Conservation (phyloP, 2,329 filamentous ascomycete species). For the Aspergillus fumigatiaffinis region DNA sequence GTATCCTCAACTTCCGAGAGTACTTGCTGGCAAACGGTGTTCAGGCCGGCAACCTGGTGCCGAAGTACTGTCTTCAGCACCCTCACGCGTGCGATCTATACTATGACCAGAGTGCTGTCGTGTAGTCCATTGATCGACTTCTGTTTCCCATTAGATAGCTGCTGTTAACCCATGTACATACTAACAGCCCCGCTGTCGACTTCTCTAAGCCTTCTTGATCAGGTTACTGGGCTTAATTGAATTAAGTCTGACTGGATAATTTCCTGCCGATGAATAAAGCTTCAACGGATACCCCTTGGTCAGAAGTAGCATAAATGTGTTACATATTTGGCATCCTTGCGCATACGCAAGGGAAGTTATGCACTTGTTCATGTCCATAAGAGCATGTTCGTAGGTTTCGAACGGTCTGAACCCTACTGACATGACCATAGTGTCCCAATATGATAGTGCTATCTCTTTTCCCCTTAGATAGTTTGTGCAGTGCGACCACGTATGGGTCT, state of each 20-base stretch:
- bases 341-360: background rate
- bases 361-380: too few relatives aligned
- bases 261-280: background rate
- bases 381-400: background rate
- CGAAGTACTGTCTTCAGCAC: conserved; percentile 57
- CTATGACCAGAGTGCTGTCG: conserved; percentile 46
- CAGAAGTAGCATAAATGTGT: background rate
- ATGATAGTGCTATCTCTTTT: background rate
- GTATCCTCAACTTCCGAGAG: conserved; percentile 58
- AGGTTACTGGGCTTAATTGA: background rate
- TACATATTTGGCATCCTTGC: background rate
- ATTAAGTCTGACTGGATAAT: background rate
- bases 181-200: background rate
- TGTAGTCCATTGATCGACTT: conserved; percentile 3
- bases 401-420: background rate
- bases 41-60: conserved; percentile 48
- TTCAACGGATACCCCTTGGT: background rate
- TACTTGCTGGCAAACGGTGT: conserved; percentile 55
- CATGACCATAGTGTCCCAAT: too few relatives aligned
- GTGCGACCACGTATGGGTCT: background rate
- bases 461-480: background rate
- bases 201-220: background rate
- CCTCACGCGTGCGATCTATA: conserved; percentile 56
- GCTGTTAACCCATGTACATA: background rate
- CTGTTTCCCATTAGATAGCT: background rate